Conservation (phyloP, 164 flowering plant genomes). For the Kingdonia uniflora region DNA sequence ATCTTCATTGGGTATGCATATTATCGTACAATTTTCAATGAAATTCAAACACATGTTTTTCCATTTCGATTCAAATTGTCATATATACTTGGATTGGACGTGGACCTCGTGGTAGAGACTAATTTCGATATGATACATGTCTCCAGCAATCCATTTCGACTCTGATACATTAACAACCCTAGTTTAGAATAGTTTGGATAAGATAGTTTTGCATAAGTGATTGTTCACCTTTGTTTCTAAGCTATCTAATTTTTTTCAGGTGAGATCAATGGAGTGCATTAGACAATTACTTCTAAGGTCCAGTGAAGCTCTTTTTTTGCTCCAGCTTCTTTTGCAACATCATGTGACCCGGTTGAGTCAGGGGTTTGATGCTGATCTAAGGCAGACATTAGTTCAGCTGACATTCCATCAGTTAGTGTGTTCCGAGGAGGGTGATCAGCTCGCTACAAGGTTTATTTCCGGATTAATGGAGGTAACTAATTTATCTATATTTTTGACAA, state of each 20-base stretch:
- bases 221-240: not conserved
- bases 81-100: no score
- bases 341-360: conserved; percentile 74
- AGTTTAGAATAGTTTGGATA: no score
- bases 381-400: conserved; percentile 48
- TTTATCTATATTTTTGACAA: no score
- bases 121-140: no score
- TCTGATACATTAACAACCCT: no score
- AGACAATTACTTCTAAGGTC: conserved; percentile 89
- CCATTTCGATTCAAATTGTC: no score
- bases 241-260: conserved; percentile 33
- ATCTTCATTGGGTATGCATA: no score
- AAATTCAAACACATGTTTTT: no score
- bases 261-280: conserved; percentile 92
- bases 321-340: conserved; percentile 85
- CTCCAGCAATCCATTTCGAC: no score
- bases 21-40: no score
- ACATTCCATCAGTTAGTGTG: conserved; percentile 93
- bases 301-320: conserved; percentile 80
- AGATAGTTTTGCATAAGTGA: no score
- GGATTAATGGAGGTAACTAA: conserved; percentile 81
- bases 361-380: conserved; percentile 46
- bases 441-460: conserved; percentile 87
- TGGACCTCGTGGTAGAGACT: no score
- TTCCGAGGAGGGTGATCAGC: conserved; percentile 81